phyloP scores from a whole-genome alignment of 768 basidiomycete genomes.

The Podaxis rugospora region DNA sequence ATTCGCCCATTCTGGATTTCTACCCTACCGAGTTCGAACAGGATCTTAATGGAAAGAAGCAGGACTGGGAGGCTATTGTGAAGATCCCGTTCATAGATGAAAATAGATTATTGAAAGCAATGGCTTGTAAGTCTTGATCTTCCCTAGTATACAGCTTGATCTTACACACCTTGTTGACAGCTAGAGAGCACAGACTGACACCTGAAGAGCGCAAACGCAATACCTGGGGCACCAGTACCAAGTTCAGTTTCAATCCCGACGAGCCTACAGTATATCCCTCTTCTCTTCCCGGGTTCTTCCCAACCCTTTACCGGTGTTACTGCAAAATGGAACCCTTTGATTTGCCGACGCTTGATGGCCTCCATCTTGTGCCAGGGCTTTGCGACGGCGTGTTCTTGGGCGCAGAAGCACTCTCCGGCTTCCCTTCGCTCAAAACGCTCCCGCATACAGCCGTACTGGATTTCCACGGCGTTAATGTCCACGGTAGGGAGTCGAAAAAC shows the following conservation, averaged over 20 bases:
- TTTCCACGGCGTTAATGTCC: constrained; percentile 89
- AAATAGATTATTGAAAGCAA: constrained; percentile 68
- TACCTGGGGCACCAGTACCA: constrained; percentile 71
- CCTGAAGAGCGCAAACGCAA: constrained; percentile 76
- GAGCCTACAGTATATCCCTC: constrained; percentile 78
- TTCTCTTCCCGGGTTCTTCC: constrained; percentile 93
- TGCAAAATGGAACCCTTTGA: constrained; percentile 82
- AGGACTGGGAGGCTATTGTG: constrained; percentile 98
- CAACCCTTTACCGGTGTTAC: constrained; percentile 73
- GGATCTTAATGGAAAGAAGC: constrained; percentile 97
- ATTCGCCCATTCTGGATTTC: constrained; percentile 89
- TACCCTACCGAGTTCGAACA: constrained; percentile 89
- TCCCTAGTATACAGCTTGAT: neutral
- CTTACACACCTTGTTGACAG: constrained; percentile 31
- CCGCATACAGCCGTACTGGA: constrained; percentile 74
- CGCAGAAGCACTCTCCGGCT: constrained; percentile 83
- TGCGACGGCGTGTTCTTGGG: constrained; percentile 88
- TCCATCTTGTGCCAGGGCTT: constrained; percentile 83
- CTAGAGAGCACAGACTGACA: constrained; percentile 73
- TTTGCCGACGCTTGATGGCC: constrained; percentile 81
- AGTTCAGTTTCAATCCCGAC: constrained; percentile 65
- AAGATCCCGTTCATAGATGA: constrained; percentile 98
- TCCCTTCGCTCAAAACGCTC: constrained; percentile 91
- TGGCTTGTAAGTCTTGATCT: constrained; percentile 58
- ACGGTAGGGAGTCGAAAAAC: constrained; percentile 85